Percentiles rank a stretch among this genome's conserved stretches.
phyloP scores from a whole-genome alignment of 2,329 filamentous ascomycete species.

The Grosmannia penicillata region DNA sequence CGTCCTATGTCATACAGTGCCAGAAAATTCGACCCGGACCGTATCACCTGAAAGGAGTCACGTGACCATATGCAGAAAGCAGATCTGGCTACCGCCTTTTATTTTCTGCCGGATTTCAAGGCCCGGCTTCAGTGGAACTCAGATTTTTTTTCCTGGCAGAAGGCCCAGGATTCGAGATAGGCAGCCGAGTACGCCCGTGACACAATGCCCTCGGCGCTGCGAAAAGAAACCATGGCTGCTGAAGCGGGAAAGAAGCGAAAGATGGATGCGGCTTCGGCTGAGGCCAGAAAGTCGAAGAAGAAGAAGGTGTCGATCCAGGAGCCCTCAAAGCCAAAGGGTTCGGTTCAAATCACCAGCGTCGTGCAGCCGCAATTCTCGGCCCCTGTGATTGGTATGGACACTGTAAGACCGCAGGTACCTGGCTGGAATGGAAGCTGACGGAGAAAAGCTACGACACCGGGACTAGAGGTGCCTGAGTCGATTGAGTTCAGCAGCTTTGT shows the following conservation, averaged over 20 bases:
- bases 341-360: slow-evolving; percentile 30
- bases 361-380: slow-evolving; percentile 30
- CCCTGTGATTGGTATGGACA: slow-evolving; percentile 22
- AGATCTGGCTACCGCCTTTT: slow-evolving; percentile 6
- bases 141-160: slow-evolving; percentile 6
- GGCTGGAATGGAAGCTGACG: slow-evolving; percentile 6
- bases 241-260: slow-evolving; percentile 34
- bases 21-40: no score
- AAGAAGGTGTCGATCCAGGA: slow-evolving; percentile 34
- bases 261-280: slow-evolving; percentile 25
- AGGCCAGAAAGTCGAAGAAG: slow-evolving; percentile 27
- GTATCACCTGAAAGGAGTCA: background rate
- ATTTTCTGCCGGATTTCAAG: slow-evolving; percentile 4
- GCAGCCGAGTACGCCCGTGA: background rate
- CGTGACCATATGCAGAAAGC: background rate
- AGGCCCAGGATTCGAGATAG: background rate
- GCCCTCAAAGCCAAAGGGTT: slow-evolving; percentile 14
- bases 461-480: slow-evolving; percentile 21
- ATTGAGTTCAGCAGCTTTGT: slow-evolving; percentile 34
- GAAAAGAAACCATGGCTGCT: slow-evolving; percentile 4
- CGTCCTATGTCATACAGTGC: no score
- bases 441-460: slow-evolving; percentile 24
- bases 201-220: slow-evolving; percentile 1
- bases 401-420: background rate
- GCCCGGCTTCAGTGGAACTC: background rate